phyloP scores from a whole-genome alignment of 306 rosid species.

The Dalbergia cochinchinensis region DNA sequence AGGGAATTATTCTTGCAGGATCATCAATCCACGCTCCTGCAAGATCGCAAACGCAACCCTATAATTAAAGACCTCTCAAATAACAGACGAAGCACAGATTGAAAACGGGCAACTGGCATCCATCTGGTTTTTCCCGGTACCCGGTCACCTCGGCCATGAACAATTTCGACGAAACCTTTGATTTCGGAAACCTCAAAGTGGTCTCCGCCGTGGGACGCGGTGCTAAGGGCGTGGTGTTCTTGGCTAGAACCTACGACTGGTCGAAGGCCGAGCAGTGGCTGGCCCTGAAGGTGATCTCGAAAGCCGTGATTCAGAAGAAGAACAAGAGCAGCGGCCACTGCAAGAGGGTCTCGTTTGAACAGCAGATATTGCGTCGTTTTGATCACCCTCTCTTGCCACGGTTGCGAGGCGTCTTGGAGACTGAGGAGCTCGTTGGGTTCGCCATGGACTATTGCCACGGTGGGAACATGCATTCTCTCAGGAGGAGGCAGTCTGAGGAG shows the following conservation, averaged over 20 bases:
- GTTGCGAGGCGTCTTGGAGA: conserved; percentile 67
- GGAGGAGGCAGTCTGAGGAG: conserved; percentile 71
- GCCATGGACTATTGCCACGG: conserved; percentile 89
- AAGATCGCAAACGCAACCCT: neutral
- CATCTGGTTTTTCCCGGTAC: neutral
- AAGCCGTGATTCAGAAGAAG: conserved; percentile 61
- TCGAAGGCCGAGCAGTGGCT: conserved; percentile 44
- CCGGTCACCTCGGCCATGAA: conserved; percentile 48
- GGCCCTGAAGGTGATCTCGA: conserved; percentile 82
- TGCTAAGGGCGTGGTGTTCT: conserved; percentile 91
- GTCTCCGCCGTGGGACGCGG: conserved; percentile 91
- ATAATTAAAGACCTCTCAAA: neutral
- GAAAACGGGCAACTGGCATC: neutral
- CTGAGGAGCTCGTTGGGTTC: conserved; percentile 65
- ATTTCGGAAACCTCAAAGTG: conserved; percentile 59
- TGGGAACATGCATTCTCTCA: conserved; percentile 70
- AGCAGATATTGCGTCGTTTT: conserved; percentile 66
- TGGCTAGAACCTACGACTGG: conserved; percentile 42
- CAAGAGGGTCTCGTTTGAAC: conserved; percentile 77
- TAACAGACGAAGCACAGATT: neutral
- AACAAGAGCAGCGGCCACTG: conserved; percentile 46
- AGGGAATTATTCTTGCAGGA: neutral
- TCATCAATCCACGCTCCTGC: neutral
- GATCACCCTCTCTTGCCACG: conserved; percentile 76
- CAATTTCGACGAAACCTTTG: conserved; percentile 21